Conservation (phyloP, 1,284 basidiomycete species). For the Ceratobasidium sp. region DNA sequence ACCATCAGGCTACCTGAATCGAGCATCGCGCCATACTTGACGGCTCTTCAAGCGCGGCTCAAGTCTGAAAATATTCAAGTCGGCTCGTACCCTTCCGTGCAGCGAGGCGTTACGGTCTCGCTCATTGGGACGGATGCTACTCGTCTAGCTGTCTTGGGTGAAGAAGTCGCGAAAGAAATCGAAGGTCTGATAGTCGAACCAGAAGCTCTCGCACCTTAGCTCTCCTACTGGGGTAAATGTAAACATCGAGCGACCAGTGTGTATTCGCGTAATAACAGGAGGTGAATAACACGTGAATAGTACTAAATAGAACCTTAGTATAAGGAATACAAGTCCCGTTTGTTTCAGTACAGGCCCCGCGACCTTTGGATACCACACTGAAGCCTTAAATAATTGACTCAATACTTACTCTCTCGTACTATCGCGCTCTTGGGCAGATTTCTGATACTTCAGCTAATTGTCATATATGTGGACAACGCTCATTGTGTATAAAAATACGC, state of each 20-base stretch:
- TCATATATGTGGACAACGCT: too few relatives aligned
- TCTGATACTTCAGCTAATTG: too few relatives aligned
- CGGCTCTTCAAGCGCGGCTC: constrained; percentile 79
- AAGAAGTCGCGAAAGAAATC: constrained; percentile 71
- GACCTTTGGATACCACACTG: too few relatives aligned
- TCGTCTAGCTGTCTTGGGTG: constrained; percentile 67
- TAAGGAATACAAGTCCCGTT: too few relatives aligned
- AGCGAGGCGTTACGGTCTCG: constrained; percentile 75
- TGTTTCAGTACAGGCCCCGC: too few relatives aligned
- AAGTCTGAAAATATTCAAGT: constrained; percentile 83
- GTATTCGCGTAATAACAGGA: neutral
- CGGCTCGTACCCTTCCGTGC: constrained; percentile 81
- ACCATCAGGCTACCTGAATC: constrained; percentile 80
- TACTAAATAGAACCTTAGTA: neutral
- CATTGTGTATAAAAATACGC: too few relatives aligned
- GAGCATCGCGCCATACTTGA: constrained; percentile 89
- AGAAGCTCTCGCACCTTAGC: neutral
- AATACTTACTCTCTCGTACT: too few relatives aligned
- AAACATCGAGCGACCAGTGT: neutral
- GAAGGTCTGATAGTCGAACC: constrained; percentile 66
- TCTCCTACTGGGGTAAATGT: neutral
- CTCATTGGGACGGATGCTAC: constrained; percentile 80
- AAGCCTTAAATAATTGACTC: too few relatives aligned
- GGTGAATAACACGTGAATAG: neutral
- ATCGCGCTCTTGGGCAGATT: too few relatives aligned